A percentile compares a stretch with the other conserved stretches of the same genome.
These are phyloP conservation scores for Inga laurina DNA, from an alignment of 306 rosid genomes.

Conservation along the genomic window DNA sequence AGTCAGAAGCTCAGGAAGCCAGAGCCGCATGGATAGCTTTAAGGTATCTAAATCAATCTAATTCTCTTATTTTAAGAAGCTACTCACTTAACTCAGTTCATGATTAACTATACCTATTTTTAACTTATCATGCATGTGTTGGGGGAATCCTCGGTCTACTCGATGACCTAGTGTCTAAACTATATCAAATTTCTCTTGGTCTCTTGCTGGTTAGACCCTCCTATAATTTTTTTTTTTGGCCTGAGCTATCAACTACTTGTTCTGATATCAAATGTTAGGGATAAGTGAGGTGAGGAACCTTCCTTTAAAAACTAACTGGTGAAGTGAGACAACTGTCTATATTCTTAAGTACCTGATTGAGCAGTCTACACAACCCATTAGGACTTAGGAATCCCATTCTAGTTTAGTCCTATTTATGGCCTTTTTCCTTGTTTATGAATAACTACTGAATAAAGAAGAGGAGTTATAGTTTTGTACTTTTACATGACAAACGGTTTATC, in stretches of 20 bases:
- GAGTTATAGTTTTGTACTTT: background rate
- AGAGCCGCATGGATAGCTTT: conserved; percentile 75
- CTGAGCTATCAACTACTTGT: background rate
- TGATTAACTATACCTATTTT: background rate
- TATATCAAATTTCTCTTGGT: background rate
- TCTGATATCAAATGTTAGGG: background rate
- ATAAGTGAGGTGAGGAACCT: background rate
- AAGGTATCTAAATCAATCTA: conserved; percentile 55
- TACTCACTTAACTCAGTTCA: background rate
- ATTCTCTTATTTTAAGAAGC: background rate
- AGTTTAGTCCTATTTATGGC: background rate
- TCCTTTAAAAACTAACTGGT: background rate
- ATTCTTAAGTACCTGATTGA: background rate
- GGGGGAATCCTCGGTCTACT: background rate
- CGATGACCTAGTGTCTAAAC: background rate
- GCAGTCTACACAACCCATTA: background rate
- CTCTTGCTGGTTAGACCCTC: background rate
- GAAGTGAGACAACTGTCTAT: background rate
- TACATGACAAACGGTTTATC: background rate
- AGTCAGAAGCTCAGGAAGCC: conserved; percentile 80
- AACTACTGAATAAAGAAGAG: background rate
- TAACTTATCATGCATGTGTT: background rate
- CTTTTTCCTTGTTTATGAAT: no score
- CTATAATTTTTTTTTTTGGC: background rate
- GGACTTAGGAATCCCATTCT: background rate